Percentiles rank a stretch among this genome's conserved stretches.
phyloP scores from a whole-genome alignment of 805 yeast species.

The Yamadazyma akitaensis region DNA sequence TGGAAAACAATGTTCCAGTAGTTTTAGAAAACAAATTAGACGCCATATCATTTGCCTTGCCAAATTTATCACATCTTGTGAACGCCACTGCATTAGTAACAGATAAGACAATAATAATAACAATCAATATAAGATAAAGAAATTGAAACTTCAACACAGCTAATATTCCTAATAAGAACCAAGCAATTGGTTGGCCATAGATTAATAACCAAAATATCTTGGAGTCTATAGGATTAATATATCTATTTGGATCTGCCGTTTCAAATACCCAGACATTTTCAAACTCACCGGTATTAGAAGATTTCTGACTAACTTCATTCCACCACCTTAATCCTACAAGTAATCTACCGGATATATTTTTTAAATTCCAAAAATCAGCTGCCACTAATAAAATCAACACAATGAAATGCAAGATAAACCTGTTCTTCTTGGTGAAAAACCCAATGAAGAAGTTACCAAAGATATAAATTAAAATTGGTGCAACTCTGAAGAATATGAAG shows the following conservation, averaged over 20 bases:
- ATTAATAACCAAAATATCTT: slow-evolving; percentile 81
- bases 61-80: slow-evolving; percentile 88
- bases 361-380: slow-evolving; percentile 91
- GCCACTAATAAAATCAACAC: slow-evolving; percentile 71
- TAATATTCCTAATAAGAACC: slow-evolving; percentile 72
- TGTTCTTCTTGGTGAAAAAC: slow-evolving; percentile 35
- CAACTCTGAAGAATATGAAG: slow-evolving; percentile 58
- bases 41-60: slow-evolving; percentile 73
- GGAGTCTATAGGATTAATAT: slow-evolving; percentile 88
- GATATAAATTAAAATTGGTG: slow-evolving; percentile 63
- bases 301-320: slow-evolving; percentile 60
- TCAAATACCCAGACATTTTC: slow-evolving; percentile 85
- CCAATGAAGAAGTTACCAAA: slow-evolving; percentile 68
- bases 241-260: slow-evolving; percentile 67
- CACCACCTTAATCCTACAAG: slow-evolving; percentile 96
- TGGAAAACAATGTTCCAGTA: slow-evolving; percentile 43
- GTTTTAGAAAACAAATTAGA: slow-evolving; percentile 53
- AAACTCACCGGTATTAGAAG: slow-evolving; percentile 50
- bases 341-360: slow-evolving; percentile 85
- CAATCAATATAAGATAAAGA: slow-evolving; percentile 57
- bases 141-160: slow-evolving; percentile 79
- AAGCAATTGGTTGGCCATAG: slow-evolving; percentile 70
- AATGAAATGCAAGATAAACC: slow-evolving; percentile 75
- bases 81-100: slow-evolving; percentile 85
- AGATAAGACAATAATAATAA: slow-evolving; percentile 68